Percentiles rank a stretch among this genome's conserved stretches.
Conservation (phyloP, 306 rosid species). For the Trifolium pratense region DNA sequence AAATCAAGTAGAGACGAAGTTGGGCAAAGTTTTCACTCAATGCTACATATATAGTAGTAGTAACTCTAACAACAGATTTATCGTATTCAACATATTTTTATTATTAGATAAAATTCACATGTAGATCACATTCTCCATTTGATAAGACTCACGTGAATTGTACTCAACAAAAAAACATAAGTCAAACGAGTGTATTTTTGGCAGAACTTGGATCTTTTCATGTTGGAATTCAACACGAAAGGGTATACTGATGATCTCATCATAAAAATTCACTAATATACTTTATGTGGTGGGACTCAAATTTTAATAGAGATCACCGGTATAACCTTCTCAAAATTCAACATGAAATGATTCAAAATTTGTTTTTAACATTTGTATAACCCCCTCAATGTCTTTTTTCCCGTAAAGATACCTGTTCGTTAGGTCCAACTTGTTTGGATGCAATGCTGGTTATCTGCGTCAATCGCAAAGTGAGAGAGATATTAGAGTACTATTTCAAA, state of each 20-base stretch:
- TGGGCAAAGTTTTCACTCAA: neutral
- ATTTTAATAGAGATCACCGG: neutral
- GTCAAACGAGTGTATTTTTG: neutral
- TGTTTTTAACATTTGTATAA: neutral
- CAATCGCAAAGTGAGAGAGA: constrained; percentile 28
- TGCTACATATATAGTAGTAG: too few species aligned
- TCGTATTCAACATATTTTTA: constrained; percentile 7
- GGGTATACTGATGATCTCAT: neutral
- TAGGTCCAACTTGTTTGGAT: constrained; percentile 80
- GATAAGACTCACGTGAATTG: neutral
- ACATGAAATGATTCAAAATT: neutral
- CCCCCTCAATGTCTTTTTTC: neutral
- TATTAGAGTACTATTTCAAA: constrained; percentile 15
- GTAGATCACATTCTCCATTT: neutral
- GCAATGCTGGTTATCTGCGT: constrained; percentile 83
- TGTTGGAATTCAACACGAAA: neutral
- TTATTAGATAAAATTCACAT: neutral
- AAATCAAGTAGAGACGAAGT: constrained; percentile 13
- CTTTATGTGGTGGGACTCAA: too few species aligned
- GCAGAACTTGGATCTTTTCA: neutral
- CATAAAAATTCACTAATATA: neutral
- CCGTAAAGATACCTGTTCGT: constrained; percentile 66
- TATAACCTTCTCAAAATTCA: neutral
- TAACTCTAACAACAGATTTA: neutral
- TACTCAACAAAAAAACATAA: neutral